Evolutionary conservation across 257 asterid species (phyloP).

Genomic region (Plantago ovata): DNA sequence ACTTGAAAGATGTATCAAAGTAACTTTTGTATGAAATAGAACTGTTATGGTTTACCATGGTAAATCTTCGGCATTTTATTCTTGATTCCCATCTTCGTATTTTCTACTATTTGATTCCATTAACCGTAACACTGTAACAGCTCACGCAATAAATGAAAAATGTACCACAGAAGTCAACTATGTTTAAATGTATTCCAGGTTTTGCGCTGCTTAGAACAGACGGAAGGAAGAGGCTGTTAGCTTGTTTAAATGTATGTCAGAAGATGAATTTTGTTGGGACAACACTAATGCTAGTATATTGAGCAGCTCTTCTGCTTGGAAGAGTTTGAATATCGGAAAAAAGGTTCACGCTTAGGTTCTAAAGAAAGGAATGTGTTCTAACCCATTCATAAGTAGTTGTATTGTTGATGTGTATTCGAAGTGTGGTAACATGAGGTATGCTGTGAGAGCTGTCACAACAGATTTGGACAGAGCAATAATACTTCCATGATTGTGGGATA

Average conservation of each 20-base stretch:
- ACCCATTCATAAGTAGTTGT: constrained; percentile 65
- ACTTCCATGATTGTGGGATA: constrained; percentile 75
- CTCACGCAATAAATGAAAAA: too few relatives aligned
- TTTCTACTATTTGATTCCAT: too few relatives aligned
- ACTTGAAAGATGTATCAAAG: not conserved
- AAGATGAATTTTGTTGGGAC: constrained; percentile 45
- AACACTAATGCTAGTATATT: constrained; percentile 60
- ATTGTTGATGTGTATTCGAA: constrained; percentile 70
- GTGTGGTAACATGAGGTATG: constrained; percentile 61
- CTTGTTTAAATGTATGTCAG: constrained; percentile 51
- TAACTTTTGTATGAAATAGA: too few relatives aligned
- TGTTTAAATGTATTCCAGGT: too few relatives aligned
- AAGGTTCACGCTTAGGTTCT: constrained; percentile 73
- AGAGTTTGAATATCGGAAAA: constrained; percentile 57
- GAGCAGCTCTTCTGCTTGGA: constrained; percentile 59
- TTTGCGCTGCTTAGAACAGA: constrained; percentile 62
- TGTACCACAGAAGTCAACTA: too few relatives aligned
- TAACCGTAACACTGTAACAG: too few relatives aligned
- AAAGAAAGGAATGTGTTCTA: constrained; percentile 45
- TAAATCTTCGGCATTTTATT: too few relatives aligned
- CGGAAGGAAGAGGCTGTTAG: constrained; percentile 49
- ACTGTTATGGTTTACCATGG: too few relatives aligned
- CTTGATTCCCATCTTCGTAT: too few relatives aligned
- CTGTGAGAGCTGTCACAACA: constrained; percentile 40
- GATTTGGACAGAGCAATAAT: constrained; percentile 30